Base-by-base conservation (phyloP, 768 basidiomycete genomes). In the Lactarius indigo region DNA sequence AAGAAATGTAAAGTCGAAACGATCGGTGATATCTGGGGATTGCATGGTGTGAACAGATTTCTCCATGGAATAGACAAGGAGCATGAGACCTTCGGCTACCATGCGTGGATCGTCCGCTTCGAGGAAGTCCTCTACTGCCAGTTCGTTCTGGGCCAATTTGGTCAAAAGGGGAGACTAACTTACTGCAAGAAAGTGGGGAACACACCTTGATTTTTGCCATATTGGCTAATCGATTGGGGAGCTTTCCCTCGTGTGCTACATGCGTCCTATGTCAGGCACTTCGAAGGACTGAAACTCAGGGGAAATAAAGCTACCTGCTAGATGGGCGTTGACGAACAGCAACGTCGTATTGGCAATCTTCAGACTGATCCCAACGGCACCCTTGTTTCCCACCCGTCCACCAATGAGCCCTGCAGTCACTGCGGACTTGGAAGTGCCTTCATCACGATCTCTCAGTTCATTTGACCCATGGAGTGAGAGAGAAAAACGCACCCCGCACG, bases 351-450 rank as follows among this genome's bases (percentile, higher is more conserved):
- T 89, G 57, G 85, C 87, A 23, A 98, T 79, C 70, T 94, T 89
- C 54, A 96, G 76, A 66, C 90, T 91, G 68, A 97, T 89, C n/a
- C 92, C 95, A 30, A 96, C 92, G 18, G 90, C 92, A 1, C 96
- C 86, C 74, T 98, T 98, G 74, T 98, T 98, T 6, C 96, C 96
- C 2, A 97, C 82, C 57, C 96, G 79, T 0, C 96, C 96, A 3
- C 93, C 93, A 31, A 96, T 92, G 28, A 97, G 79, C 5, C 96
- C 96, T 18, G 96, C 85, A 1, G 94, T 90, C 1, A 98, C 96
- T 23, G 87, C 86, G 17, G 90, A 89, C 70, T 88, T 91, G 5
- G 91, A 92, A 15, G 83, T 85, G 18, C 90, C 91, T 89, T 63
- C 12, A 35, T 63, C 10, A 35, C 30, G 26, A 23, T 59, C 20